Conservation (phyloP, 2,329 filamentous ascomycete species). For the Penicillium sp. region DNA sequence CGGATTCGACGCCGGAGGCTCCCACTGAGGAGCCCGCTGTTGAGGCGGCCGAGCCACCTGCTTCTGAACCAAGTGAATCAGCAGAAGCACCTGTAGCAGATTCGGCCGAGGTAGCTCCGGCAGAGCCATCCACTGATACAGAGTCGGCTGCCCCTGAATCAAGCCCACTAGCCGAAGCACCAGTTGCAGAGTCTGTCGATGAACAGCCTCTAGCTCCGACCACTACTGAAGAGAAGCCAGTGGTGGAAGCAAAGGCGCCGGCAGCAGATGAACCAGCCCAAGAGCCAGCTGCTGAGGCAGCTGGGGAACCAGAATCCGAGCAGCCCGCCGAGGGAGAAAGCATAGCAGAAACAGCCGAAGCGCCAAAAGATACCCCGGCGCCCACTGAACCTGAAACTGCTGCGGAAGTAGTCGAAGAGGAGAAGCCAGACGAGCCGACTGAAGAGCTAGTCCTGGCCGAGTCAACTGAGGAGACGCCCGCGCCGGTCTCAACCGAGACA, state of each 20-base stretch:
- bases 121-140: neutral
- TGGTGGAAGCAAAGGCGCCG: neutral
- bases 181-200: slow-evolving; percentile 3
- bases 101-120: neutral
- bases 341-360: slow-evolving; percentile 6
- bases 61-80: neutral
- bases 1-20: neutral
- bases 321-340: slow-evolving; percentile 4
- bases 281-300: slow-evolving; percentile 20
- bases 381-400: neutral
- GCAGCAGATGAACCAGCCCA: neutral
- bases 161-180: slow-evolving; percentile 3
- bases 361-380: neutral
- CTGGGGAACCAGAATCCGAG: neutral
- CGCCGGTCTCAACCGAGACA: neutral
- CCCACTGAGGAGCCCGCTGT: slow-evolving; percentile 7
- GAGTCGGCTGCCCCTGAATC: slow-evolving; percentile 1
- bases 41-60: slow-evolving; percentile 5
- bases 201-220: slow-evolving; percentile 18
- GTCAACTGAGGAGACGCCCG: neutral
- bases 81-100: slow-evolving; percentile 20
- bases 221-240: slow-evolving; percentile 4
- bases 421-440: neutral
- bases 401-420: neutral
- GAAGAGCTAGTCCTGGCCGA: slow-evolving; percentile 16